Conservation (phyloP, 257 asterid species). For the Solanum pimpinellifolium region DNA sequence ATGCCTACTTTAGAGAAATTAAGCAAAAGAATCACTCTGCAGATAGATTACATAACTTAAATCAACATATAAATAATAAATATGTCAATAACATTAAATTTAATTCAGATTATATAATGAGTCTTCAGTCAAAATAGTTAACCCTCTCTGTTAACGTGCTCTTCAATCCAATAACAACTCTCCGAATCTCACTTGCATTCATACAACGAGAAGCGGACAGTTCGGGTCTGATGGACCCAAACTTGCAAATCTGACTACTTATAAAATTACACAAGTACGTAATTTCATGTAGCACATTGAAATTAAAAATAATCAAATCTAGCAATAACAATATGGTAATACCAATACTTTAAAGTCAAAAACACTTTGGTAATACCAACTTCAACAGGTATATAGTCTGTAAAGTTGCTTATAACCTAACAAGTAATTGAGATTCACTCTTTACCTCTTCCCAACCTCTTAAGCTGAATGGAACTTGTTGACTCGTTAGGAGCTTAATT, state of each 20-base stretch:
- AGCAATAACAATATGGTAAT: not conserved
- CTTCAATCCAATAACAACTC: not conserved
- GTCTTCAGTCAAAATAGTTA: not conserved
- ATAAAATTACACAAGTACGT: not conserved
- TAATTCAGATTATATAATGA: not conserved
- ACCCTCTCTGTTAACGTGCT: not conserved
- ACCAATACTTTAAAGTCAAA: not conserved
- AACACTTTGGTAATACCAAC: not conserved
- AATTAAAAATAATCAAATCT: not conserved
- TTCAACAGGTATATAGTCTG: not conserved
- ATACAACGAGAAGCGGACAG: not conserved
- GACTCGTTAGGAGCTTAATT: conserved; percentile 23
- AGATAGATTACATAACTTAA: not conserved
- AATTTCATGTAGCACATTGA: not conserved
- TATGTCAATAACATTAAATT: not conserved
- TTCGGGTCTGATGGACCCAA: not conserved
- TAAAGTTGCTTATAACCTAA: not conserved
- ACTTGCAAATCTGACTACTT: not conserved
- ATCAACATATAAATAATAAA: not conserved
- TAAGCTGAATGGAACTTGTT: not conserved
- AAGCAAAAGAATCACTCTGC: not conserved
- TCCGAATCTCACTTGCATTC: not conserved
- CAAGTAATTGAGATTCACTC: not conserved
- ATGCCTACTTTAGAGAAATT: not conserved
- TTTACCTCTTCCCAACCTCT: not conserved